Evolutionary conservation across 441 rosid genomes (phyloP).

Genomic region (Aleurites moluccanus): DNA sequence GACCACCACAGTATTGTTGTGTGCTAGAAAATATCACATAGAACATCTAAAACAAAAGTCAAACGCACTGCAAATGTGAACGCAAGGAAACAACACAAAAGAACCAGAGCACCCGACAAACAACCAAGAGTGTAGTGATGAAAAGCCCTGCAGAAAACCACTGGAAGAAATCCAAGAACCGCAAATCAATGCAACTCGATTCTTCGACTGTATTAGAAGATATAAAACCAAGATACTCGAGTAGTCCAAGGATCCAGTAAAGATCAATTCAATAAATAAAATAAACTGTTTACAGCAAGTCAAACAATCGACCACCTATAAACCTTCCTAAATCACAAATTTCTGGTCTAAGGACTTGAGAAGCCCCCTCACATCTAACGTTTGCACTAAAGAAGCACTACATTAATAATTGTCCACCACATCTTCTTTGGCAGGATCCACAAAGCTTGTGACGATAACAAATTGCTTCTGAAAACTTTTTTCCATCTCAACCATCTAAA

Average conservation of each 20-base stretch:
- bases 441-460: constrained; percentile 30
- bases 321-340: neutral
- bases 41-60: too few relatives aligned
- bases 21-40: too few relatives aligned
- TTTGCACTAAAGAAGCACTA: neutral
- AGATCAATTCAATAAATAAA: neutral
- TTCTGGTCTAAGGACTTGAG: neutral
- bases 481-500: constrained; percentile 33
- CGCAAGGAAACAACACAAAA: neutral
- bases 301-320: constrained; percentile 2
- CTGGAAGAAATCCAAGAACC: neutral
- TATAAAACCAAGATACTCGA: neutral
- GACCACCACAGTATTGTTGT: too few relatives aligned
- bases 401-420: constrained; percentile 16
- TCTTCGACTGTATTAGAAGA: neutral
- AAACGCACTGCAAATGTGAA: too few relatives aligned
- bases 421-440: constrained; percentile 34
- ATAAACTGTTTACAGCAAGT: constrained; percentile 18
- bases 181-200: neutral
- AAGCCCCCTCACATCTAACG: neutral
- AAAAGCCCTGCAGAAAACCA: neutral
- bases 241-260: neutral
- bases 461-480: constrained; percentile 22
- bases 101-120: neutral
- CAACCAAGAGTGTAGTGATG: neutral